These are phyloP conservation scores for Solanum rostratum DNA, from an alignment of 257 asterid genomes.

Conservation along the genomic window DNA sequence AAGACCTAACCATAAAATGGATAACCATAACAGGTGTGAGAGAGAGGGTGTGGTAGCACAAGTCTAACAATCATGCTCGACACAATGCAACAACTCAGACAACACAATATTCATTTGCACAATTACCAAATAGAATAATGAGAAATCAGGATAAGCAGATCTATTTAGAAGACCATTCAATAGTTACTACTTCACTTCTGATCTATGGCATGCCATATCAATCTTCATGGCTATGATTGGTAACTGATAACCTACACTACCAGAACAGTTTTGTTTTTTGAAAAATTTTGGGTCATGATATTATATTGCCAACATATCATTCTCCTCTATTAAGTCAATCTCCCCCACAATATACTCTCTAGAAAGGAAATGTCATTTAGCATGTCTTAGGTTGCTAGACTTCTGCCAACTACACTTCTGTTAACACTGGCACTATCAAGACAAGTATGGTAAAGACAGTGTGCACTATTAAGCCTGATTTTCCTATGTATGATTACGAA, in stretches of 20 bases:
- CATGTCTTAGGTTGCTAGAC: not conserved
- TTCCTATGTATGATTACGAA: not conserved
- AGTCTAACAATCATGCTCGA: not conserved
- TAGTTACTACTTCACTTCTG: not conserved
- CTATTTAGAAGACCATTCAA: not conserved
- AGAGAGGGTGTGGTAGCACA: not conserved
- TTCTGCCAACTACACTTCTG: not conserved
- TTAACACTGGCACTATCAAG: not conserved
- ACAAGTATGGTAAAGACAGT: not conserved
- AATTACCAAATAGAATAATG: not conserved
- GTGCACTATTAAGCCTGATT: not conserved
- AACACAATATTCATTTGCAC: not conserved
- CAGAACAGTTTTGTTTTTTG: not conserved
- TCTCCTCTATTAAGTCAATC: not conserved
- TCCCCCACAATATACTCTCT: not conserved
- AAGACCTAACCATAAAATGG: not conserved
- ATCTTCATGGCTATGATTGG: not conserved
- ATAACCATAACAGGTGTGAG: not conserved
- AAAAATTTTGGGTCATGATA: not conserved
- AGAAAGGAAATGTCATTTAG: not conserved
- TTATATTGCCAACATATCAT: not conserved
- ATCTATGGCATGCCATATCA: not conserved
- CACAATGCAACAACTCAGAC: not conserved
- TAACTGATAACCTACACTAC: not conserved
- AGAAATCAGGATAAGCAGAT: not conserved